Evolutionary conservation across 805 yeast species (phyloP), one percentile per base, ranked within the genome.

Genomic region (Suhomyces faveliae): DNA sequence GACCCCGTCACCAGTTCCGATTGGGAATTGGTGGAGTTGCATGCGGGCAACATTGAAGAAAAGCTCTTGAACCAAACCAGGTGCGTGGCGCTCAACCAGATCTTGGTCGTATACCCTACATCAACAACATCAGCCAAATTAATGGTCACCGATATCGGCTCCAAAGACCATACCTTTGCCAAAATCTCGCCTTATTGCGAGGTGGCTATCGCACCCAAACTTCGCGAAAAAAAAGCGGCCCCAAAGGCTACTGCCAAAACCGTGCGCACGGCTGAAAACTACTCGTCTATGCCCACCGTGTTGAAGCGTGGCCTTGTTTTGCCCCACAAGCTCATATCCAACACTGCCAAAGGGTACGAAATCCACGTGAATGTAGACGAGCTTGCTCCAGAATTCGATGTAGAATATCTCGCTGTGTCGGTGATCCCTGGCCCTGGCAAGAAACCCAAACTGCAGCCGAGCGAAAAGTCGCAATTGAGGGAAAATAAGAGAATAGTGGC

Each of bases 21-120:
- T 61, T 92, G 97, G 97, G 97, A 91, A 54, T 70, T 88, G 22
- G 87, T 90, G 2, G 96, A 91, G 60, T 65, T 86, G 2, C 87
- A 92, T 63, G 92, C 96, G 2, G 81, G 78, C 23, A 79, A 76
- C 37, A 76, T 92, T 21, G 97, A 92, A 60, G 80, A 82, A 40
- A 79, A 80, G 52, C 75, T 91, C 56, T 68, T 92, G 29, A 80
- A 84, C 47, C 97, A 92, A 61, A 83, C 95, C 0, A 73, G 97
- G 49, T 85, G 91, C 43, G 86, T 90, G 0, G 71, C 82, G 0
- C 43, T 76, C 15, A 71, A 74, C 40, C 90, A 84, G 52, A 66
- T 71, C 1, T 67, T 91, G 43, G 77, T 86, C 5, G 85, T 91
- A 2, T 89, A 81, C 58, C 87, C 96, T 1, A 77, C 84, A 5